Evolutionary conservation across 1,284 basidiomycete genomes (phyloP).

Genomic region (Coniferiporia sulphurascens): DNA sequence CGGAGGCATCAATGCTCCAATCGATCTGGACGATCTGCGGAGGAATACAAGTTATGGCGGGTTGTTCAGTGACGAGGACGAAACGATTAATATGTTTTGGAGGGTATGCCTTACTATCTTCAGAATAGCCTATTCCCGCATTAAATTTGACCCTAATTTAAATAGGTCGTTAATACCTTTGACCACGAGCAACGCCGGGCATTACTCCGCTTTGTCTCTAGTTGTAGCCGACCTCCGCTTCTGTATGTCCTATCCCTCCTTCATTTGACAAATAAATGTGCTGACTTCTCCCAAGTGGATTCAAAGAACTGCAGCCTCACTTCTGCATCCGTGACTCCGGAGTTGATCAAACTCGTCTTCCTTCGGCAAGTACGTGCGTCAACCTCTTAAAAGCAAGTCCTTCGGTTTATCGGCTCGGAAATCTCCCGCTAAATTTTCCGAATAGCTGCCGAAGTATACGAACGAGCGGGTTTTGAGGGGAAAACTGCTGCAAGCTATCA

Average conservation of each 20-base stretch:
- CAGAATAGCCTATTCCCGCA: not conserved
- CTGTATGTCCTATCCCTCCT: slow-evolving; percentile 46
- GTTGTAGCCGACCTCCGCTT: slow-evolving; percentile 83
- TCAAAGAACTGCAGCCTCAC: slow-evolving; percentile 80
- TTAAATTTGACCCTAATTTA: slow-evolving; percentile 13
- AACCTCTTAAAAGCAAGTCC: slow-evolving; percentile 73
- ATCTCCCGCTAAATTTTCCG: slow-evolving; percentile 11
- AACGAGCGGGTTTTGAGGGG: slow-evolving; percentile 58
- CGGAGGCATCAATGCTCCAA: slow-evolving; percentile 77
- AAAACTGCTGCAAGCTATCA: slow-evolving; percentile 86
- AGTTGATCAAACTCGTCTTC: slow-evolving; percentile 67
- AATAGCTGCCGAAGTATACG: slow-evolving; percentile 64
- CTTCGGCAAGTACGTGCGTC: slow-evolving; percentile 80
- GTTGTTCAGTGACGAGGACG: slow-evolving; percentile 61
- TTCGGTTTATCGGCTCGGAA: not conserved
- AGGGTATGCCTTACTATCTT: slow-evolving; percentile 37
- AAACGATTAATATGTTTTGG: slow-evolving; percentile 77
- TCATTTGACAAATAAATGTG: not conserved
- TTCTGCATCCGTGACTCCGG: slow-evolving; percentile 84
- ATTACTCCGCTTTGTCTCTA: slow-evolving; percentile 85
- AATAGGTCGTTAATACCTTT: slow-evolving; percentile 68
- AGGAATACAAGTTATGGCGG: slow-evolving; percentile 77
- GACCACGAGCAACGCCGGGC: slow-evolving; percentile 66
- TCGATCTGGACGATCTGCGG: slow-evolving; percentile 79
- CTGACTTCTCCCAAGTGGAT: slow-evolving; percentile 50